phyloP scores from a whole-genome alignment of 2,329 filamentous ascomycete species.

The Fusarium sarcochroum region DNA sequence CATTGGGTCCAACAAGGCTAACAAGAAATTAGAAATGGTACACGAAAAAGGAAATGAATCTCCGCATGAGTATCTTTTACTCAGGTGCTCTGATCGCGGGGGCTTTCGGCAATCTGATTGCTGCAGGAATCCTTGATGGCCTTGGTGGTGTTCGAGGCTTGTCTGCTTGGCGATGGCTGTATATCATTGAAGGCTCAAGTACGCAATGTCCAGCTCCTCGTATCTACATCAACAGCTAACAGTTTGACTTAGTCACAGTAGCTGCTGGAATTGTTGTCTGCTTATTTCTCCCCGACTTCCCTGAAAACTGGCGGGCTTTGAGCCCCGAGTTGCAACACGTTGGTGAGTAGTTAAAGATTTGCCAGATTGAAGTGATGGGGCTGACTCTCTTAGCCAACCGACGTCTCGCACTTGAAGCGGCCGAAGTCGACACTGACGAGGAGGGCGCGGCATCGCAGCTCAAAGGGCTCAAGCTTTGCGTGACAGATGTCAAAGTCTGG shows the following conservation, averaged over 20 bases:
- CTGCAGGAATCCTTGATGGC: slow-evolving; percentile 55
- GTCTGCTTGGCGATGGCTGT: slow-evolving; percentile 59
- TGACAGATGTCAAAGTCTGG: slow-evolving; percentile 60
- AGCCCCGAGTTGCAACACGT: background rate
- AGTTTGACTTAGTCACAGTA: background rate
- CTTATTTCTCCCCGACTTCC: background rate
- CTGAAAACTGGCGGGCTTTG: slow-evolving; percentile 1
- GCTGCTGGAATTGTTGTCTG: background rate
- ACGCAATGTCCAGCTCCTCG: background rate
- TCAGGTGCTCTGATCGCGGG: slow-evolving; percentile 51
- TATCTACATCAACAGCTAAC: background rate
- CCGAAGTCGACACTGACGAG: background rate
- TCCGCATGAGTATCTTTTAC: slow-evolving; percentile 60
- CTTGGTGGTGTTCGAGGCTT: slow-evolving; percentile 41
- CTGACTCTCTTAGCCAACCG: background rate
- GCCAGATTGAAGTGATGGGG: no score
- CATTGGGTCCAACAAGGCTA: no score
- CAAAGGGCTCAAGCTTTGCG: slow-evolving; percentile 37
- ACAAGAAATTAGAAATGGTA: slow-evolving; percentile 59
- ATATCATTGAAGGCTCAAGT: slow-evolving; percentile 71
- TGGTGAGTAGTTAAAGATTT: background rate
- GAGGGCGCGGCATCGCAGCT: background rate
- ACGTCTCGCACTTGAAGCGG: background rate
- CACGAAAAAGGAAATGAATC: slow-evolving; percentile 60
- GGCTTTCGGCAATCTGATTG: slow-evolving; percentile 59